phyloP scores from a whole-genome alignment of 1,139 yeast species.

The Nadsonia starkeyi-henricii region DNA sequence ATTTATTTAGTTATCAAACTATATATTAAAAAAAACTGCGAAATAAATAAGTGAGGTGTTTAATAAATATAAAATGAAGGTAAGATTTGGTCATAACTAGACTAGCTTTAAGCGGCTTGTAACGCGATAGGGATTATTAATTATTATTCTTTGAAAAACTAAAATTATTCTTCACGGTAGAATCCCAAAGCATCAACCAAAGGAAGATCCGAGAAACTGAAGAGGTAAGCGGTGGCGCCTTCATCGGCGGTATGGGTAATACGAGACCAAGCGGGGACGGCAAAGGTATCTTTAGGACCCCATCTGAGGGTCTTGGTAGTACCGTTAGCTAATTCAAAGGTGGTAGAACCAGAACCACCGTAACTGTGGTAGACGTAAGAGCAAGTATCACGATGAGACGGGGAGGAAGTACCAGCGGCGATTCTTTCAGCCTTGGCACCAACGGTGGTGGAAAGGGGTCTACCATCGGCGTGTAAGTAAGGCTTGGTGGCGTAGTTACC shows the following conservation, averaged over 20 bases:
- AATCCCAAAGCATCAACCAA: conserved; percentile 13
- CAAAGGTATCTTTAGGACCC: conserved; percentile 15
- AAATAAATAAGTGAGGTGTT: too few relatives aligned
- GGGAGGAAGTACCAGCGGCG: conserved; percentile 8
- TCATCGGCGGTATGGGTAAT: conserved; percentile 14
- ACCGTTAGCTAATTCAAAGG: conserved; percentile 9
- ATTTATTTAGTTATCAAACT: too few relatives aligned
- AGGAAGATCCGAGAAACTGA: conserved; percentile 14
- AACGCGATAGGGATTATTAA: too few relatives aligned
- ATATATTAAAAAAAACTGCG: too few relatives aligned
- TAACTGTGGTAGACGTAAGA: conserved; percentile 15
- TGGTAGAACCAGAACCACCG: conserved; percentile 14
- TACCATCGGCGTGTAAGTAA: conserved; percentile 6
- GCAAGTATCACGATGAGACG: conserved; percentile 14
- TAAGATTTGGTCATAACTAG: too few relatives aligned
- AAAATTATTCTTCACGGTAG: too few relatives aligned
- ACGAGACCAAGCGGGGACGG: conserved; percentile 16
- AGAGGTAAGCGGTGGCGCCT: conserved; percentile 12
- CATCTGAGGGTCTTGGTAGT: conserved; percentile 10
- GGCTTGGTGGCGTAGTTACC: conserved; percentile 11
- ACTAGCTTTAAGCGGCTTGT: too few relatives aligned
- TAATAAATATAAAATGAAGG: too few relatives aligned
- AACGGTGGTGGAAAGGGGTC: conserved; percentile 13
- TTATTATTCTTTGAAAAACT: too few relatives aligned
- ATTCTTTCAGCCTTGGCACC: conserved; percentile 17